Evolutionary conservation across 108 stramenopile genomes (phyloP).

Genomic region (Fragilariopsis cylindrus): DNA sequence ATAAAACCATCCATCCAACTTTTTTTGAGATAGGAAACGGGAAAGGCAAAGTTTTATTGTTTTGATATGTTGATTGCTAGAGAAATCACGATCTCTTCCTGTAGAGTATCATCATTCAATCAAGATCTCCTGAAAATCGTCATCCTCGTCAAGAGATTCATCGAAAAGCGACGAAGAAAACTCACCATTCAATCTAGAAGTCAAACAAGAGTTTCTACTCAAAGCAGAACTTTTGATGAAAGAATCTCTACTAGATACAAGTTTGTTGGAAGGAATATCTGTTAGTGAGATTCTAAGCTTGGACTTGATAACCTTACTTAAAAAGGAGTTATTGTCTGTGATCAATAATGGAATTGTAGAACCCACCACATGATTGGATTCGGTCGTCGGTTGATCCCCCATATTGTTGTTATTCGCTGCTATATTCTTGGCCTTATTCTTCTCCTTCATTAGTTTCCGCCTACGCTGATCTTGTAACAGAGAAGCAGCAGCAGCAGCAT

Average conservation of each 20-base stretch:
- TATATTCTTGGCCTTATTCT: not conserved
- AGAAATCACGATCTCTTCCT: too few relatives aligned
- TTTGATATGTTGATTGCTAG: too few relatives aligned
- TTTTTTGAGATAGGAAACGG: too few relatives aligned
- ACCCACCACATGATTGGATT: not conserved
- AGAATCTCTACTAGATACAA: too few relatives aligned
- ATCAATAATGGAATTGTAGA: not conserved
- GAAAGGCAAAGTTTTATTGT: too few relatives aligned
- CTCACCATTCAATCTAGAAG: too few relatives aligned
- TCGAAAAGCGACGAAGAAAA: constrained; percentile 25
- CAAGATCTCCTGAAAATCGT: constrained; percentile 20
- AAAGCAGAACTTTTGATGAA: too few relatives aligned
- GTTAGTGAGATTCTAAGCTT: not conserved
- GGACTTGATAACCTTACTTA: not conserved
- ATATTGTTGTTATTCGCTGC: not conserved
- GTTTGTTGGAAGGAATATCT: too few relatives aligned
- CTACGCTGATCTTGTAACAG: constrained; percentile 1
- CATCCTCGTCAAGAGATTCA: constrained; percentile 1
- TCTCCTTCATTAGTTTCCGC: constrained; percentile 15
- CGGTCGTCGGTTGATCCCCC: not conserved
- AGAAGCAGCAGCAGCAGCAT: not conserved
- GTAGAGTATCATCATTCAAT: constrained; percentile 11
- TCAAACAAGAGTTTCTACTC: too few relatives aligned
- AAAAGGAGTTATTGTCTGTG: not conserved
- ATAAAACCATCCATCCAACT: too few relatives aligned